Evolutionary conservation across 352 stramenopile genomes (phyloP), one percentile per base, ranked within the genome.

Genomic region (Phytopythium vexans): DNA sequence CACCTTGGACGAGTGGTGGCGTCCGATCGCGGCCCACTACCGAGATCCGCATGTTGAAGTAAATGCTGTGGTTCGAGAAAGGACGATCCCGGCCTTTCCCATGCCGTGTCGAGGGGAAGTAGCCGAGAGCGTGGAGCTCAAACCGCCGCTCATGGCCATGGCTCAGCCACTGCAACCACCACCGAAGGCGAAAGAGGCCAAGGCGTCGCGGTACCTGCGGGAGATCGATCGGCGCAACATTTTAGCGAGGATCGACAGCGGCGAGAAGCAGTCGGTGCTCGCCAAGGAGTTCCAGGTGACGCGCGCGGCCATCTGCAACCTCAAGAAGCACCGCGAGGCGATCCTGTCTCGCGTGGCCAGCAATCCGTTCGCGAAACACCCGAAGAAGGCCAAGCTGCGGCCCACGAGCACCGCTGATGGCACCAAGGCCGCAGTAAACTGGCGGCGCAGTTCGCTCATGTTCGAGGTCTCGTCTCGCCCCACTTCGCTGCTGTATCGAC

Each of bases 221-320:
- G 72, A 86, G 56, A 74, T 78, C 42, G 68, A 86, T 41, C 73
- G 71, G n/a, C 71, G 64, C 1, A 44, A 47, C 16, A 87, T 80
- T 38, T 49, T 85, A 14, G 51, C 60, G 10, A 69, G 73, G 6
- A 59, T 82, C 10, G 67, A 68, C 5, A 47, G 56, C 1, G 73
- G 74, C 3, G 72, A 85, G 50, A 74, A 71, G 39, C 72, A 85
- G 40, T 70, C 65, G 38, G 56, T 64, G 27, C 63, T 85, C 12
- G 76, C 76, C 39, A 83, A 85, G 48, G 76, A 87, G 31, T 86
- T 74, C 49, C 62, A 62, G 14, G 77, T 83, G 37, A 88, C 70
- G 35, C 74, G 77, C 6, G 64, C 74, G 8, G 70, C 76, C 6
- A 84, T 88, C 45, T 86, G 64, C 54, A 84, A 88, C 38, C 41